Percentiles rank a stretch among this genome's conserved stretches.
Evolutionary conservation across 2,329 filamentous ascomycete species (phyloP).

Genomic region (Domatiomyces globalis): DNA sequence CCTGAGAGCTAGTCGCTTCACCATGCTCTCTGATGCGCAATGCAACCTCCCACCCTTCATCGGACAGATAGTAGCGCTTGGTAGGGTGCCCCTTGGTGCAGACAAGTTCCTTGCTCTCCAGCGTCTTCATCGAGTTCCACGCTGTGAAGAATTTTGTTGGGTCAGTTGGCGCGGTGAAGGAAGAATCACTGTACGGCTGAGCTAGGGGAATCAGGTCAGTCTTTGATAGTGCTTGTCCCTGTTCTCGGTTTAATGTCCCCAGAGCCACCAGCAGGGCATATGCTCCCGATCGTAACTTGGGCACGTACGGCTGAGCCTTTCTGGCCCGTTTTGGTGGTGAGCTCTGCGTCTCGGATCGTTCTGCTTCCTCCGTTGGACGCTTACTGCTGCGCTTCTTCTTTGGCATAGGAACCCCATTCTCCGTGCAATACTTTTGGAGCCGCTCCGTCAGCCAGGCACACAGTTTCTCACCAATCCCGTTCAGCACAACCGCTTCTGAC

Average conservation of each 20-base stretch:
- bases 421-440: slow-evolving; percentile 42
- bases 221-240: slow-evolving; percentile 49
- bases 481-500: slow-evolving; percentile 56
- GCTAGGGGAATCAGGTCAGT: slow-evolving; percentile 52
- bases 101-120: slow-evolving; percentile 59
- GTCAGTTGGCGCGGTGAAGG: slow-evolving; percentile 54
- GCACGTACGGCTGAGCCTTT: slow-evolving; percentile 54
- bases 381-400: slow-evolving; percentile 25
- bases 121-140: slow-evolving; percentile 69
- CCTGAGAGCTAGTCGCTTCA: not conserved
- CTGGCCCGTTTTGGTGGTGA: slow-evolving; percentile 39
- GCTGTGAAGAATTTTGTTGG: slow-evolving; percentile 61
- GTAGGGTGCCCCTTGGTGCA: slow-evolving; percentile 55
- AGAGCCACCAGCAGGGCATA: slow-evolving; percentile 60
- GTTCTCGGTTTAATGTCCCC: slow-evolving; percentile 43
- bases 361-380: slow-evolving; percentile 20
- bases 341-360: slow-evolving; percentile 20
- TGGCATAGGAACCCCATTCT: slow-evolving; percentile 56
- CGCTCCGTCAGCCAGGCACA: slow-evolving; percentile 53
- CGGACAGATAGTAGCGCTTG: slow-evolving; percentile 55
- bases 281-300: slow-evolving; percentile 54
- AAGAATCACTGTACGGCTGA: slow-evolving; percentile 58
- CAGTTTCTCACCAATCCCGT: slow-evolving; percentile 58
- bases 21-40: slow-evolving; percentile 27
- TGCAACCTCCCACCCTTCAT: slow-evolving; percentile 65